phyloP scores from a whole-genome alignment of 108 stramenopile genomes.

The Cyclotella cryptica region DNA sequence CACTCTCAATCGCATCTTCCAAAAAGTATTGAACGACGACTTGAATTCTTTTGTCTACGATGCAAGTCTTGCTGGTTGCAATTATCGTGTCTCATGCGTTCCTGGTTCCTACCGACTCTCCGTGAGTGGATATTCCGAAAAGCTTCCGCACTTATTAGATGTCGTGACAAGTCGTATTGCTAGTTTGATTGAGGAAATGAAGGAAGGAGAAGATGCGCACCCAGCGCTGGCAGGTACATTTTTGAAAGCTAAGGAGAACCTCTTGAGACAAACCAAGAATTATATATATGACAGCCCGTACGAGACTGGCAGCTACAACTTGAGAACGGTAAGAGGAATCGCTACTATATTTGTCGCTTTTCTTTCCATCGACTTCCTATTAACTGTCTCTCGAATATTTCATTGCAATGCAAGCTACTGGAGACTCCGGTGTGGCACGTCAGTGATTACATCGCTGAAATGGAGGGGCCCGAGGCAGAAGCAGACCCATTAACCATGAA shows the following conservation, averaged over 20 bases:
- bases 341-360: background rate
- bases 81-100: constrained; percentile 67
- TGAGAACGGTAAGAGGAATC: constrained; percentile 55
- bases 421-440: constrained; percentile 89
- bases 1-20: constrained; percentile 83
- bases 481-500: constrained; percentile 80
- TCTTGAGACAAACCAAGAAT: constrained; percentile 90
- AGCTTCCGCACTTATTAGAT: constrained; percentile 81
- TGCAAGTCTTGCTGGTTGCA: constrained; percentile 88
- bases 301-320: constrained; percentile 86
- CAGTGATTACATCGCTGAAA: constrained; percentile 76
- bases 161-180: constrained; percentile 76
- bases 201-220: constrained; percentile 70
- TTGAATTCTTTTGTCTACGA: constrained; percentile 88
- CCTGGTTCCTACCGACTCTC: constrained; percentile 76
- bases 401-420: constrained; percentile 32
- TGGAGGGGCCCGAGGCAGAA: constrained; percentile 78
- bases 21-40: constrained; percentile 84
- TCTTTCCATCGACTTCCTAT: background rate
- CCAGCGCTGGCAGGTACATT: constrained; percentile 68
- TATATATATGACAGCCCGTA: constrained; percentile 82
- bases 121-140: constrained; percentile 86
- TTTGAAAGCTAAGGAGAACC: constrained; percentile 69
- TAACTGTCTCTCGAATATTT: constrained; percentile 3
- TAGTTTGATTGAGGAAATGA: constrained; percentile 84